Percentiles rank a stretch among this genome's conserved stretches.
phyloP scores from a whole-genome alignment of 495 filamentous ascomycete genomes.

The Evernia prunastri region DNA sequence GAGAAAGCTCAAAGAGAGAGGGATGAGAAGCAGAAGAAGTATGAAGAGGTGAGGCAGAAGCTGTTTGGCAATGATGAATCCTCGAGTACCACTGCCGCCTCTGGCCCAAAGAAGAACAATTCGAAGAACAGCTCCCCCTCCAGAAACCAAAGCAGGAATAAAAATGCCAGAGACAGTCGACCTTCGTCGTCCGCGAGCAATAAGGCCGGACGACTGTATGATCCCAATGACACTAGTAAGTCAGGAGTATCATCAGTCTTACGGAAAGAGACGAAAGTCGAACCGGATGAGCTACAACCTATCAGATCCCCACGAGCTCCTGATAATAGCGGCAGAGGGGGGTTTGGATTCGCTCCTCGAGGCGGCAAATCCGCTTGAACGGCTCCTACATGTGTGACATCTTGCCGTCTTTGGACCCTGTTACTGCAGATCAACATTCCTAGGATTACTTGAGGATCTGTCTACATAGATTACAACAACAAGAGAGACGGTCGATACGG shows the following conservation, averaged over 20 bases:
- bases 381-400: background rate
- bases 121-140: constrained; percentile 28
- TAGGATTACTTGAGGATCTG: background rate
- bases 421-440: background rate
- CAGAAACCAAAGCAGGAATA: constrained; percentile 30
- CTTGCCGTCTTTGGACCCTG: background rate
- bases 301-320: constrained; percentile 68
- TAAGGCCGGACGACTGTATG: constrained; percentile 56
- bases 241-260: constrained; percentile 48
- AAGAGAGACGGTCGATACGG: background rate
- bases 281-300: constrained; percentile 45
- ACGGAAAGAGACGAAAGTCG: constrained; percentile 44
- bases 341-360: constrained; percentile 56
- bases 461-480: background rate
- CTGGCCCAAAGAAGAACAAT: constrained; percentile 46
- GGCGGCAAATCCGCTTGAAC: constrained; percentile 36
- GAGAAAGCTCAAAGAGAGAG: constrained; percentile 64
- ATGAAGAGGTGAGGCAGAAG: constrained; percentile 75
- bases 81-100: constrained; percentile 43
- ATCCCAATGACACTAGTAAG: constrained; percentile 62
- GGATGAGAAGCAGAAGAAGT: constrained; percentile 83
- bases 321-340: constrained; percentile 66
- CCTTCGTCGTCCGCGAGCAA: constrained; percentile 43
- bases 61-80: constrained; percentile 63
- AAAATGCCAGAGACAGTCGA: constrained; percentile 35